Conservation (phyloP, 176 grass and related monocot genomes). For the Eleusine coracana region DNA sequence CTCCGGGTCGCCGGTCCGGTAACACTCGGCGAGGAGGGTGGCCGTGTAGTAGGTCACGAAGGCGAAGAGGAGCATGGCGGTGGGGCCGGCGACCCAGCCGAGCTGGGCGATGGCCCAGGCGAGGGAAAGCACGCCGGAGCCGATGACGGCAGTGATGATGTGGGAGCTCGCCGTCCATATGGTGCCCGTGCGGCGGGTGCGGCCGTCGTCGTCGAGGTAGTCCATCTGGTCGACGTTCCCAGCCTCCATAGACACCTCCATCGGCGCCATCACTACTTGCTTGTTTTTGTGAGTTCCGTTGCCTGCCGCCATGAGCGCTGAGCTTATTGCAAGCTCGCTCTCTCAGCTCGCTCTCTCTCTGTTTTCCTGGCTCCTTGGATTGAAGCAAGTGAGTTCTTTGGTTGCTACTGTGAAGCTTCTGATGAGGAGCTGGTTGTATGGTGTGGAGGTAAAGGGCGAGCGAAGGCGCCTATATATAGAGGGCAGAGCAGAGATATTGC, state of each 20-base stretch:
- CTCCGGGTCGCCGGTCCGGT: conserved; percentile 49
- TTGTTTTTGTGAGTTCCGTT: background rate
- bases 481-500: no score
- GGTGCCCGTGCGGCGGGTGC: conserved; percentile 34
- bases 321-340: no score
- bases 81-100: conserved; percentile 57
- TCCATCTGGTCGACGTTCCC: conserved; percentile 16
- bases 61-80: conserved; percentile 55
- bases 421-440: no score
- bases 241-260: conserved; percentile 49
- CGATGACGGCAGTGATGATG: conserved; percentile 64
- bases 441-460: no score
- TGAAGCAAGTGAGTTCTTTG: no score
- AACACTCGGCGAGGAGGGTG: conserved; percentile 62
- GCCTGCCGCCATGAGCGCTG: background rate
- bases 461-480: no score
- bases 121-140: conserved; percentile 61
- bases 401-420: no score
- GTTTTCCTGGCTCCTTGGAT: background rate
- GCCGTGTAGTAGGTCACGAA: conserved; percentile 59
- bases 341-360: no score
- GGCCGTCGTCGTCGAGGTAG: conserved; percentile 50
- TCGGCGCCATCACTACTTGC: background rate
- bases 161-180: conserved; percentile 58
- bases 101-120: conserved; percentile 69